A percentile compares a stretch with the other conserved stretches of the same genome.
phyloP scores from a whole-genome alignment of 1,284 basidiomycete species.

The Austroboletus olivaceoglutinosus region DNA sequence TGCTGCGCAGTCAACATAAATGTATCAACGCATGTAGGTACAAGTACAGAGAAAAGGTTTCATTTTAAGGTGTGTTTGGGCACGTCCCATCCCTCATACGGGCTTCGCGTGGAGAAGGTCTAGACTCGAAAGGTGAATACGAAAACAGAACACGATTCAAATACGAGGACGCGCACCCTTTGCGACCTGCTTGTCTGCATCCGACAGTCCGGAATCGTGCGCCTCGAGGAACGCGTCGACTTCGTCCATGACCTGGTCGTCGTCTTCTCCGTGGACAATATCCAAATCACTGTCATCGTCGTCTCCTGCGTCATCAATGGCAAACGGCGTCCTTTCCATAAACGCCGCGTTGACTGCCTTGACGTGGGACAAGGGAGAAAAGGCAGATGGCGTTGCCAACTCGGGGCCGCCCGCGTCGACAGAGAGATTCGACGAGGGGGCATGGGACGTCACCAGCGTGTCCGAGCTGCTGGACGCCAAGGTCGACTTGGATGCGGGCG shows the following conservation, averaged over 20 bases:
- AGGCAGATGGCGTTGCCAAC: constrained; percentile 36
- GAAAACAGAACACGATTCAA: background rate
- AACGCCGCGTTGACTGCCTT: constrained; percentile 79
- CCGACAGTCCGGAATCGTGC: constrained; percentile 82
- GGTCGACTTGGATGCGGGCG: constrained; percentile 58
- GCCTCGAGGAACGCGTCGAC: constrained; percentile 92
- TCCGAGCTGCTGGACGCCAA: constrained; percentile 20
- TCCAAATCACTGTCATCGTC: constrained; percentile 73
- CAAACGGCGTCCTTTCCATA: constrained; percentile 89
- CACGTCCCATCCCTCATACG: constrained; percentile 29
- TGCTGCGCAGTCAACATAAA: constrained; percentile 9
- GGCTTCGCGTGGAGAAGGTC: constrained; percentile 67
- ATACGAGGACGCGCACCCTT: constrained; percentile 49
- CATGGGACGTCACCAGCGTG: constrained; percentile 25
- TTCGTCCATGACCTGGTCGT: constrained; percentile 86
- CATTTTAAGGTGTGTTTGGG: background rate
- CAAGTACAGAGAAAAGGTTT: constrained; percentile 17
- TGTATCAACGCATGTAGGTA: constrained; percentile 9
- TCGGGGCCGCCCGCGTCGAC: constrained; percentile 32
- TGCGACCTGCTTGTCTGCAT: constrained; percentile 81
- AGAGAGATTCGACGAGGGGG: constrained; percentile 42
- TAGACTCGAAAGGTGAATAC: constrained; percentile 24
- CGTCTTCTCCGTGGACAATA: constrained; percentile 62
- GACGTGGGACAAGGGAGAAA: constrained; percentile 63
- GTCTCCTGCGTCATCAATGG: constrained; percentile 82